Conservation (phyloP, 257 asterid species). For the Lantana camara region DNA sequence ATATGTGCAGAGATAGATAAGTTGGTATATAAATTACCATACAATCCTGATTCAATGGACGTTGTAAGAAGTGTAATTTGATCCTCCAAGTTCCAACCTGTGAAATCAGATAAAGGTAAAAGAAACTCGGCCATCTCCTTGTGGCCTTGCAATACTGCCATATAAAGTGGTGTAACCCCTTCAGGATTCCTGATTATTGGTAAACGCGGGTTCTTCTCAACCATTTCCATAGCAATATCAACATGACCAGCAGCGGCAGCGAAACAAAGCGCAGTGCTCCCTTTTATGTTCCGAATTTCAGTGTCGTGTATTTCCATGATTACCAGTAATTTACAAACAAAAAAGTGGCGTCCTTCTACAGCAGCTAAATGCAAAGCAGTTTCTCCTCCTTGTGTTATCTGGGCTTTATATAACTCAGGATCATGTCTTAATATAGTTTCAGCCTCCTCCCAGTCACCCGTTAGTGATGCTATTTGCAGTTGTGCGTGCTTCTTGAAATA, state of each 20-base stretch:
- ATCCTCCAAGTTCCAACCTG: neutral
- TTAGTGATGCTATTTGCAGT: slow-evolving; percentile 36
- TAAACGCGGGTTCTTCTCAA: neutral
- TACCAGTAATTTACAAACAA: slow-evolving; percentile 24
- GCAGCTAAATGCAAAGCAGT: slow-evolving; percentile 40
- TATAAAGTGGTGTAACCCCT: slow-evolving; percentile 32
- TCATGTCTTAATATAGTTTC: neutral
- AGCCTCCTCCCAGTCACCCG: slow-evolving; percentile 34
- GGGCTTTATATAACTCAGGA: neutral
- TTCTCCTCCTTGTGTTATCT: slow-evolving; percentile 38
- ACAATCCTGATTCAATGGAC: slow-evolving; percentile 25
- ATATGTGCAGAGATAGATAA: too few species aligned
- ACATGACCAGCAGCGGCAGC: slow-evolving; percentile 43
- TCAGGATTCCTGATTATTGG: neutral
- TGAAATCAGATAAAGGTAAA: neutral
- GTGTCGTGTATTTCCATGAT: neutral
- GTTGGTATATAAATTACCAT: slow-evolving; percentile 31
- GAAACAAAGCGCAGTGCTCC: slow-evolving; percentile 40
- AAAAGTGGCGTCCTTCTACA: slow-evolving; percentile 24
- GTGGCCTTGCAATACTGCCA: slow-evolving; percentile 36
- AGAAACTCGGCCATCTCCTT: slow-evolving; percentile 26
- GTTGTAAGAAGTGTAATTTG: slow-evolving; percentile 25
- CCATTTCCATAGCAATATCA: slow-evolving; percentile 24
- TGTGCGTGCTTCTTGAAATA: slow-evolving; percentile 19
- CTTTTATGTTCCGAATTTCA: slow-evolving; percentile 21